Percentiles rank a stretch among this genome's conserved stretches.
phyloP scores from a whole-genome alignment of 1,284 basidiomycete species.

The Ganoderma boninense region DNA sequence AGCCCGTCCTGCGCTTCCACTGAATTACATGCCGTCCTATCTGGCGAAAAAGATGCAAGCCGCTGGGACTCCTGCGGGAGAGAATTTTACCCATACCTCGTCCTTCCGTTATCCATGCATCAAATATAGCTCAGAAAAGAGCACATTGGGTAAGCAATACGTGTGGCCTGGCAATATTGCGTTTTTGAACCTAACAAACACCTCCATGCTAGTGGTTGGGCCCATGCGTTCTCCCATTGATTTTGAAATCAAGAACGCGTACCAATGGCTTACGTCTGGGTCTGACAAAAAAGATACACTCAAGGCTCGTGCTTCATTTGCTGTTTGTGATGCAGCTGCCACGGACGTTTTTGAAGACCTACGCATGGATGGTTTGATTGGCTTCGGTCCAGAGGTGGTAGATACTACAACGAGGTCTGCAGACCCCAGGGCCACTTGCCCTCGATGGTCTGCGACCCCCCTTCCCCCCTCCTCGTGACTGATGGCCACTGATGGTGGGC shows the following conservation, averaged over 20 bases:
- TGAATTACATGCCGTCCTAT: not conserved
- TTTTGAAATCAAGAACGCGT: not conserved
- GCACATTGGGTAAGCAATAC: not conserved
- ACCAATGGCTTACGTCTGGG: not conserved
- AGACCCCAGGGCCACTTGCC: too few relatives aligned
- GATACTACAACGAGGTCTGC: too few relatives aligned
- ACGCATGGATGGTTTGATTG: not conserved
- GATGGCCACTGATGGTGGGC: too few relatives aligned
- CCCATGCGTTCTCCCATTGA: not conserved
- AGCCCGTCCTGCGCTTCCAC: not conserved
- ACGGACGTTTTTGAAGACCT: not conserved
- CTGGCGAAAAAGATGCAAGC: not conserved
- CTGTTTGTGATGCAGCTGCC: not conserved
- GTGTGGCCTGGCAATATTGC: not conserved
- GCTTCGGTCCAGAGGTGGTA: not conserved
- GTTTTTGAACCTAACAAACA: not conserved
- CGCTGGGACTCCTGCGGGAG: too few relatives aligned
- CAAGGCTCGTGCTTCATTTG: not conserved
- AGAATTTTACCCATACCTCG: too few relatives aligned
- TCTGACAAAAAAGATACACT: not conserved
- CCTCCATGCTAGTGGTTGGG: not conserved
- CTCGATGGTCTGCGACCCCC: too few relatives aligned
- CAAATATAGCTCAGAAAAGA: not conserved
- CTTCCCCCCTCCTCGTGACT: too few relatives aligned
- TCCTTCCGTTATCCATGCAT: too few relatives aligned